A percentile compares a stretch with the other conserved stretches of the same genome.
Evolutionary conservation across 495 filamentous ascomycete species (phyloP).

Genomic region (Penicillium salamii): DNA sequence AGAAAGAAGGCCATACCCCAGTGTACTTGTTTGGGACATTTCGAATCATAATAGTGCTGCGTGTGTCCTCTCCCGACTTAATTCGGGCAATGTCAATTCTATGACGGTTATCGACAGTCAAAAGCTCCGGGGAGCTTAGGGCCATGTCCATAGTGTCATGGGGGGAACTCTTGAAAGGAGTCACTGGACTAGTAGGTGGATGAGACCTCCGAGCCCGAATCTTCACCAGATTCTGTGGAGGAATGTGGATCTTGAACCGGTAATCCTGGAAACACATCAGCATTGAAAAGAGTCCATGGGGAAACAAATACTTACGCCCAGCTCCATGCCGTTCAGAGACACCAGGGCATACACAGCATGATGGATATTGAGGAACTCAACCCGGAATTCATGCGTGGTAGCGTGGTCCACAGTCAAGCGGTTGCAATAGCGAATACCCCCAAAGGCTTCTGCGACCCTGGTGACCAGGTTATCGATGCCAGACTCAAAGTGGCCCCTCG

Average conservation of each 20-base stretch:
- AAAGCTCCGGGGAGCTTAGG: no score
- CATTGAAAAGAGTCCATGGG: no score
- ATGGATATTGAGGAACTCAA: not conserved
- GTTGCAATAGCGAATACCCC: not conserved
- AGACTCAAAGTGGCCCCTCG: not conserved
- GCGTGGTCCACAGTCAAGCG: not conserved
- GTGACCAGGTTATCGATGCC: not conserved
- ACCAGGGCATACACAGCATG: no score
- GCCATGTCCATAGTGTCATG: no score
- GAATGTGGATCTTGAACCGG: no score
- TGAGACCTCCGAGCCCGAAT: no score
- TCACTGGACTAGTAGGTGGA: not conserved
- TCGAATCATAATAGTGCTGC: slow-evolving; percentile 87
- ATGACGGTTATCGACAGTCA: no score
- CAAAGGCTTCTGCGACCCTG: not conserved
- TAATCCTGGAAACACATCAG: no score
- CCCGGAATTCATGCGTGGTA: not conserved
- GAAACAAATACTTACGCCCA: not conserved
- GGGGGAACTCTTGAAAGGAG: not conserved
- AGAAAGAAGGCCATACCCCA: slow-evolving; percentile 45
- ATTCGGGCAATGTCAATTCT: not conserved
- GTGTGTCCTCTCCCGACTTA: slow-evolving; percentile 46
- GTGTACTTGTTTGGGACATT: slow-evolving; percentile 94
- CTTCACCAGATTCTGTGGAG: no score
- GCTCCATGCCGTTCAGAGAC: not conserved